These are phyloP conservation scores for Phoma sp. DNA, from an alignment of 2,329 filamentous ascomycete genomes.

Conservation along the genomic window DNA sequence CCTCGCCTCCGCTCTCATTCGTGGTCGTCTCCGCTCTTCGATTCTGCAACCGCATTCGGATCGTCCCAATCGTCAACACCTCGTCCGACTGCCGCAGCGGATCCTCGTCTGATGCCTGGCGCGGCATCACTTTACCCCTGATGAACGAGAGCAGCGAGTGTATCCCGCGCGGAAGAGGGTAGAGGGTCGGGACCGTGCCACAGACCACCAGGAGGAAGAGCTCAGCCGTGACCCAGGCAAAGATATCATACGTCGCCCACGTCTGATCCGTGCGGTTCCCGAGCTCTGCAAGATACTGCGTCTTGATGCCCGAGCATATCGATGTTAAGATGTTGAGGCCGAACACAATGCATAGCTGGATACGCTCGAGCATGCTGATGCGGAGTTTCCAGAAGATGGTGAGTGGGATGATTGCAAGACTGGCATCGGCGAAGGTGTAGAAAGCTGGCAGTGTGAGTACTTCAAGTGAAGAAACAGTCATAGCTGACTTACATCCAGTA, in stretches of 20 bases:
- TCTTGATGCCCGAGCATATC: constrained; percentile 15
- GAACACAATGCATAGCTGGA: constrained; percentile 12
- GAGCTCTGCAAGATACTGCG: constrained; percentile 6
- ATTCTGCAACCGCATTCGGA: not conserved
- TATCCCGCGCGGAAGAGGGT: constrained; percentile 4
- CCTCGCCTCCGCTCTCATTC: not conserved
- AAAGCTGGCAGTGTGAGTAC: constrained; percentile 1
- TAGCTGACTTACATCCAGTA: constrained; percentile 6
- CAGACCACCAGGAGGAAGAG: constrained; percentile 5
- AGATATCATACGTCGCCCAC: constrained; percentile 14
- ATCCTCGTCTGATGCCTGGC: not conserved
- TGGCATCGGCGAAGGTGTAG: constrained; percentile 7
- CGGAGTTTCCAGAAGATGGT: constrained; percentile 10
- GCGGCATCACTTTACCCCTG: not conserved
- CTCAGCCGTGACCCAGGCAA: constrained; percentile 12
- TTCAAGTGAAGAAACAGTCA: too few relatives aligned
- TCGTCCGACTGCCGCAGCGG: not conserved
- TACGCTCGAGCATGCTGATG: not conserved
- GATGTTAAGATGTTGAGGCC: constrained; percentile 12
- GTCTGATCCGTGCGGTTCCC: constrained; percentile 11
- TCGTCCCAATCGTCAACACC: not conserved
- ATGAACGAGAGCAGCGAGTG: not conserved
- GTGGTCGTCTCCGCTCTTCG: not conserved
- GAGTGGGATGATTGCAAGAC: constrained; percentile 7
- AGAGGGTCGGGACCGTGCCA: constrained; percentile 1